Base-by-base conservation (phyloP, 1,284 basidiomycete species). In the Trametes sp. region DNA sequence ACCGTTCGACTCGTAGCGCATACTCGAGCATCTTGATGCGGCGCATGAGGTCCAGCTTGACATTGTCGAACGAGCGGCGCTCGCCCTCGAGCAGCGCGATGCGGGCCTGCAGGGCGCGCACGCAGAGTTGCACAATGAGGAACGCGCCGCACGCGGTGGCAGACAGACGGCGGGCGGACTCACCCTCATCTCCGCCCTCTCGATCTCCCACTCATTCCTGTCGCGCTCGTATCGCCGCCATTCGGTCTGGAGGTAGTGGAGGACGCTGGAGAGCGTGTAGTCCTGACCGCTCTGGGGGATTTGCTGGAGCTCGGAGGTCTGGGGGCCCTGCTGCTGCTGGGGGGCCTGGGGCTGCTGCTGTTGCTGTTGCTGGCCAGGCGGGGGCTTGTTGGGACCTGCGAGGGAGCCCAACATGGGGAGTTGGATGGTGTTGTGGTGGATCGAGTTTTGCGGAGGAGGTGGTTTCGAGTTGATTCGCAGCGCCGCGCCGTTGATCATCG, bases 11-110 rank as follows among this genome's bases (percentile, higher is more conserved):
- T 53, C 95, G 88, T 58, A 97, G 82, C 42, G 95, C 95, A 77
- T 95, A 98, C 79, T 99, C 98, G 57, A 99, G 88, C 97, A 99
- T 98, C 86, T 98, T 98, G 72, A 98, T 98, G 60, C 97, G 89
- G 60, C 96, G 87, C 85, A 97, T 90, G 49, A 98, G 84, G 78
- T 98, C 97, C 57, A 97, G 88, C 78, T 98, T 96, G 68, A 98
- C 89, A 77, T 98, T 98, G 78, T 99, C 97, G 70, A 96, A 96
- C 2, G 95, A 97, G 62, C 96, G 85, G 59, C 96, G 89, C 77
- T 98, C 96, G 54, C 97, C 97, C 76, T 99, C 97, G 58, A 99
- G 87, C 56, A 98, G 84, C n/a, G 97, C 97, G 70, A 99, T 98
- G 55, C 97, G 89, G 59, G 96, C 96, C 92, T 96, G 42, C 2